Evolutionary conservation across 768 basidiomycete species (phyloP).

Genomic region (Candolleomyces efflorescens): DNA sequence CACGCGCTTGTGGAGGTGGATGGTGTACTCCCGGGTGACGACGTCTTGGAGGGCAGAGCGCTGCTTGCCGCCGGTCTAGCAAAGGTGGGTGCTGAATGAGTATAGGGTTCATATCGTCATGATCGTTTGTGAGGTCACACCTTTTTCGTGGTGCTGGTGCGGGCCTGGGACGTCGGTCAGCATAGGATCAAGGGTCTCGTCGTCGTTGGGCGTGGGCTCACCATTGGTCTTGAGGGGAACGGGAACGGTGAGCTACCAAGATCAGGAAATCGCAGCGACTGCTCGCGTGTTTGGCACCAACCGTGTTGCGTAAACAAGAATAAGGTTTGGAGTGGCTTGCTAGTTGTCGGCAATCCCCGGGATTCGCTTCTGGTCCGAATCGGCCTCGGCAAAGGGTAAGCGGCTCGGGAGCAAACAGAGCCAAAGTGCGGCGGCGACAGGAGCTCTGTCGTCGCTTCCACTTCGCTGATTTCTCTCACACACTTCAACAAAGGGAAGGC

Average conservation of each 20-base stretch:
- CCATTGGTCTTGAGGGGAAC: constrained; percentile 67
- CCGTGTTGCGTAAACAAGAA: constrained; percentile 38
- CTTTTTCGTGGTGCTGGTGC: constrained; percentile 54
- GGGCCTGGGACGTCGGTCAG: constrained; percentile 33
- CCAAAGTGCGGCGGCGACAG: too few species aligned
- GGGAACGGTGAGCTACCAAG: constrained; percentile 47
- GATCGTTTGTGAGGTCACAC: constrained; percentile 22
- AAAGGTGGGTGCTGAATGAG: not conserved
- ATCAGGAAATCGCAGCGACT: constrained; percentile 19
- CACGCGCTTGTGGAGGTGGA: constrained; percentile 94
- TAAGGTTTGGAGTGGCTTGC: constrained; percentile 60
- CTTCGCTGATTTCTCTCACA: too few species aligned
- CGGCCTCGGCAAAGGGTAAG: not conserved
- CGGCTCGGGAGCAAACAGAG: too few species aligned
- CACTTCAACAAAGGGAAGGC: not conserved
- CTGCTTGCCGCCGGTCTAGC: constrained; percentile 73
- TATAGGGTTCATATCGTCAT: not conserved
- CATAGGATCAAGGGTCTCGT: constrained; percentile 3
- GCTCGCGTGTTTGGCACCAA: constrained; percentile 30
- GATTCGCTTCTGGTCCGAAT: not conserved
- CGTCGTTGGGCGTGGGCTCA: constrained; percentile 27
- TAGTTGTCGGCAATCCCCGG: constrained; percentile 31
- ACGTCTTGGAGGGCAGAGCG: constrained; percentile 98
- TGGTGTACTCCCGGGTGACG: constrained; percentile 98
- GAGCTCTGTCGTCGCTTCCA: too few species aligned